Base-by-base conservation (phyloP, 352 stramenopile genomes). In the Blastocystis sp. region DNA sequence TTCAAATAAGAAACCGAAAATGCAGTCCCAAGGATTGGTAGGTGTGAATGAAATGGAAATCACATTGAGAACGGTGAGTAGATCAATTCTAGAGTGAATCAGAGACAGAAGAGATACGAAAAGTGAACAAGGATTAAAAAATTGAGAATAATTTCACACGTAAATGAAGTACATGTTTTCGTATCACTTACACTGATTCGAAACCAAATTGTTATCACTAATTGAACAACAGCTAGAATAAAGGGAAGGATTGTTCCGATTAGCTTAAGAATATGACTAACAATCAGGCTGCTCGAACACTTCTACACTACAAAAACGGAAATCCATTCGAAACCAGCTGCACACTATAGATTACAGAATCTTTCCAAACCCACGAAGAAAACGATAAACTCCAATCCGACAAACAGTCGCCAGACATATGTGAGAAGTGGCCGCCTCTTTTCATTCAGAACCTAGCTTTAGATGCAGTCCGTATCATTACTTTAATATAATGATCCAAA, bases 71-170 rank as follows among this genome's bases (percentile, higher is more conserved):
- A 66, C 43, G n/a, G 27, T 65, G 21, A 83, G 49, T 6, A 83
- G 43, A 42, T 66, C 49, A 42, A 83, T 49, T 14, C 71, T 83
- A 65, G 5, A 43, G 43, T 42, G 71, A 35, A 37, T 19, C 1
- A n/a, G 51, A 14, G 24, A 7, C 2, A 11, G 11, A 29, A 35
- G 6, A 16, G 7, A 35, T 51, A 83, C 71, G 37, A 19, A 65
- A 83, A 83, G 29, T 83, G 71, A 67, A 66, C n/a, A n/a, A 83
- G 29, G 21, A 83, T 65, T 7, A 83, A 21, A 32, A 37, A 39
- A 51, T 83, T 83, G 5, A 83, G 49, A 14, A 65, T 42, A 19
- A 83, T 49, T 43, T 83, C 71, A 58, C 71, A 83, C 1, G 57
- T 42, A 63, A 83, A 83, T 11, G 52, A 49, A 11, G 27, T 19